Conservation (phyloP, 257 asterid species). For the Paraleonurus japonicus region DNA sequence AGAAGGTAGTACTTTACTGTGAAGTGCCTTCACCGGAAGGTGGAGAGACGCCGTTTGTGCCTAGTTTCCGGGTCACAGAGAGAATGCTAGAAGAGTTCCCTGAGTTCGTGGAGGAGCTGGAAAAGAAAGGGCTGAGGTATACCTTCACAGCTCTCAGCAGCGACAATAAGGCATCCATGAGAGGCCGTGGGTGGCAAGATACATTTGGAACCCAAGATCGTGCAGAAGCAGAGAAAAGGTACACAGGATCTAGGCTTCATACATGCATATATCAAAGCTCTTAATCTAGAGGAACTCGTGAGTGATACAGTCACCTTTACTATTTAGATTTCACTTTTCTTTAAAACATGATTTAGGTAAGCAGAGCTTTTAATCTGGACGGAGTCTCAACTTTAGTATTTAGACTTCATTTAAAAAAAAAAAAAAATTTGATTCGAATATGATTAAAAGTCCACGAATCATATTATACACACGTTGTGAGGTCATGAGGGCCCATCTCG, state of each 20-base stretch:
- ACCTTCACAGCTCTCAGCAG: slow-evolving; percentile 72
- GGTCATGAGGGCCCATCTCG: no score
- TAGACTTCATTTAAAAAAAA: no score
- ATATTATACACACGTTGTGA: no score
- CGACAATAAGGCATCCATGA: slow-evolving; percentile 58
- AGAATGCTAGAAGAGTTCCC: slow-evolving; percentile 75
- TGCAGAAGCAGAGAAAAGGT: slow-evolving; percentile 73
- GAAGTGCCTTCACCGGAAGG: slow-evolving; percentile 86
- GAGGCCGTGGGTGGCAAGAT: slow-evolving; percentile 93
- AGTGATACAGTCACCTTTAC: no score
- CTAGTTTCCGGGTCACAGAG: slow-evolving; percentile 72
- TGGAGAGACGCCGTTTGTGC: slow-evolving; percentile 82
- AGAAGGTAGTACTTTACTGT: slow-evolving; percentile 69
- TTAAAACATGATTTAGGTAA: no score
- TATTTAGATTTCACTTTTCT: no score
- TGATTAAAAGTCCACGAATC: no score
- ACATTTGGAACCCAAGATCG: slow-evolving; percentile 73
- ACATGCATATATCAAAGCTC: no score
- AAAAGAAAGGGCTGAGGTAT: slow-evolving; percentile 63
- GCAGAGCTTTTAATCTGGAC: no score
- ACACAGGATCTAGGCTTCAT: neutral
- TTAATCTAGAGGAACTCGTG: no score
- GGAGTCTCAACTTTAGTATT: no score
- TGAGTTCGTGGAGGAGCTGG: slow-evolving; percentile 64
- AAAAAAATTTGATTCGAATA: no score